Percentiles rank a stretch among this genome's conserved stretches.
Conservation (phyloP, 2,329 filamentous ascomycete genomes). For the Basipetospora chlamydospora region DNA sequence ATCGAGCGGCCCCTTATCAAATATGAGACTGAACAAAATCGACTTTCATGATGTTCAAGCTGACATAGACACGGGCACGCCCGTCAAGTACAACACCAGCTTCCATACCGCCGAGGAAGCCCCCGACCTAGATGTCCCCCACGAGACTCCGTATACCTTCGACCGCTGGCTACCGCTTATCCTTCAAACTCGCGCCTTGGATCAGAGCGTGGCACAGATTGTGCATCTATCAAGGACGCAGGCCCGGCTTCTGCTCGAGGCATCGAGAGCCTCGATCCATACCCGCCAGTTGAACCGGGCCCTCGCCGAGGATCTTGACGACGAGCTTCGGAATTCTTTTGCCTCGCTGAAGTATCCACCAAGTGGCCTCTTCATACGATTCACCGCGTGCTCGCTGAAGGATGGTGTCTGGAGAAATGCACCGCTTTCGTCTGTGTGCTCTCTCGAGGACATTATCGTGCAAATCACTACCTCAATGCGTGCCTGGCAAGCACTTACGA, state of each 20-base stretch:
- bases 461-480: conserved; percentile 23
- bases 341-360: conserved; percentile 14
- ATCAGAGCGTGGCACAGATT: conserved; percentile 13
- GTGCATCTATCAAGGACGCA: conserved; percentile 16
- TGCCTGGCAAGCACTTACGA: conserved; percentile 18
- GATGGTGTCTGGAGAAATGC: conserved; percentile 18
- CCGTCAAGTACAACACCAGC: conserved; percentile 19
- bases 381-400: conserved; percentile 28
- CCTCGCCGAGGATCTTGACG: conserved; percentile 18
- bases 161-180: conserved; percentile 26
- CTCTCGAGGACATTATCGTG: conserved; percentile 18
- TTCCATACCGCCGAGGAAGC: conserved; percentile 19
- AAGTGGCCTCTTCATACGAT: conserved; percentile 25
- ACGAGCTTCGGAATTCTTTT: conserved; percentile 15
- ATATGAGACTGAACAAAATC: conserved; percentile 9
- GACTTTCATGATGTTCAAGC: conserved; percentile 7
- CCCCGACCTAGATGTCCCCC: conserved; percentile 14
- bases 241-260: conserved; percentile 15
- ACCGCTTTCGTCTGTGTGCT: conserved; percentile 15
- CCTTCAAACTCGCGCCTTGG: conserved; percentile 17
- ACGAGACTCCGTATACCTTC: conserved; percentile 22
- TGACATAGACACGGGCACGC: conserved; percentile 7
- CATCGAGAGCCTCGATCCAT: conserved; percentile 18
- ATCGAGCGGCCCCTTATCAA: too few species aligned
- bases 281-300: conserved; percentile 14